Base-by-base conservation (phyloP, 257 asterid genomes). In the Petrea volubilis region DNA sequence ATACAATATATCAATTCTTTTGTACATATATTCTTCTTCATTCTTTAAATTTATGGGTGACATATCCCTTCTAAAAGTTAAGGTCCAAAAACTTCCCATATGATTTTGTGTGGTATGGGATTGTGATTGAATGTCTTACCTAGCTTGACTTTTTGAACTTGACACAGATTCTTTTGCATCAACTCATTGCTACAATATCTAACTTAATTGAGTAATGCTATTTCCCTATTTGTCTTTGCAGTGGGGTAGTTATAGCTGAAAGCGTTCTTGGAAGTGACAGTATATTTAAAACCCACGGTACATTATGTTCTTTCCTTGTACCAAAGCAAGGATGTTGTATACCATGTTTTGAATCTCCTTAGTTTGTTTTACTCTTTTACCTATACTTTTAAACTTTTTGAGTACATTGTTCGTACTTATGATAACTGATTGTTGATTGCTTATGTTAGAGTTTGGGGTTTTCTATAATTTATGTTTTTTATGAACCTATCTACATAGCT, bases 201-300 rank as follows among this genome's bases (percentile, higher is more conserved):
- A 21, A 9, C 38, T 28, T 64, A 47, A 47, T 57, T 62, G 17
- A 49, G 60, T 43, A 71, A 64, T 67, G 68, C 51, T 56, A 24
- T 67, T 61, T 51, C 25, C 60, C 11, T 40, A n/a, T 72, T 76
- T 61, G 69, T 70, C 71, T 76, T 77, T 83, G 84, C 89, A 94
- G 99, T 80, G 99, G 98, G 70, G 95, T 91, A 61, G 97, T 91
- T 65, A 94, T 94, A 77, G 98, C 99, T 55, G 98, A 88, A 81
- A 88, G 96, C 71, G 59, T 94, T 80, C 90, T 91, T 66, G 40
- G 68, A 40, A 79, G 75, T 71, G 83, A 81, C 68, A 82, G 76
- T 73, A 77, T 86, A 78, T 75, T 84, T 56, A 81, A 70, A 78
- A 83, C 85, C 46, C 89, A 89, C 18, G 99, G 99, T 94, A 86